Evolutionary conservation across 2,329 filamentous ascomycete genomes (phyloP), one percentile per base, ranked within the genome.

Genomic region (Botryosphaeria dothidea): DNA sequence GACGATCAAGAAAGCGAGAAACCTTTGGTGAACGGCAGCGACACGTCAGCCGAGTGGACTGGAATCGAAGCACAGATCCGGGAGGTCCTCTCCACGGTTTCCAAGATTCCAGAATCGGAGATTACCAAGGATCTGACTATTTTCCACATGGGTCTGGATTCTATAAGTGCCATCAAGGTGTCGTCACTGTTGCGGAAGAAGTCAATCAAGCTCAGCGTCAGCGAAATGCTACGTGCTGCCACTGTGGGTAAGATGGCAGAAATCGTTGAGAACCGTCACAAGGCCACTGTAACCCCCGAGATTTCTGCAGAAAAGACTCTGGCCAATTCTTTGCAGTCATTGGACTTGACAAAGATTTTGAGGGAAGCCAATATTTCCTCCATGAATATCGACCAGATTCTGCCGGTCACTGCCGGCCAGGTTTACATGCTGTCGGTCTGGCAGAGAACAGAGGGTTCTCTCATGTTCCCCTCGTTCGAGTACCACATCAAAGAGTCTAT

Each of bases 161-260:
- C 93, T 0, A 96, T 97, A 75, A 94, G 90, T 68, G 90, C 92
- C 1, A 95, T 97, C 79, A 96, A 95, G 71, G 88, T 93, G 3
- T 87, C 88, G 8, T 85, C 89, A 0, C 80, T 93, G 7, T 80
- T 97, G 3, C 88, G 86, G 46, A 90, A 86, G 69, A 78, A 83
- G 46, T 85, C 83, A 0, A 77, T 97, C 7, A 76, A 79, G 13
- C 75, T 96, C 0, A 83, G 84, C 36, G 90, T 94, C 3, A 88
- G 90, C 46, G 86, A 92, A 43, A 86, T 97, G 71, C 79, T 96
- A 2, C 86, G 81, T 66, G 86, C 88, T 1, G 81, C 84, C 3
- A 92, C 87, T 0, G 82, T 96, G 23, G 72, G 78, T 1, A 84
- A 87, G 1, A 92, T 96, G 83, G 85, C 86, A 25, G 67, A 71